Base-by-base conservation (phyloP, 2,329 filamentous ascomycete species). In the Fusarium sp. region DNA sequence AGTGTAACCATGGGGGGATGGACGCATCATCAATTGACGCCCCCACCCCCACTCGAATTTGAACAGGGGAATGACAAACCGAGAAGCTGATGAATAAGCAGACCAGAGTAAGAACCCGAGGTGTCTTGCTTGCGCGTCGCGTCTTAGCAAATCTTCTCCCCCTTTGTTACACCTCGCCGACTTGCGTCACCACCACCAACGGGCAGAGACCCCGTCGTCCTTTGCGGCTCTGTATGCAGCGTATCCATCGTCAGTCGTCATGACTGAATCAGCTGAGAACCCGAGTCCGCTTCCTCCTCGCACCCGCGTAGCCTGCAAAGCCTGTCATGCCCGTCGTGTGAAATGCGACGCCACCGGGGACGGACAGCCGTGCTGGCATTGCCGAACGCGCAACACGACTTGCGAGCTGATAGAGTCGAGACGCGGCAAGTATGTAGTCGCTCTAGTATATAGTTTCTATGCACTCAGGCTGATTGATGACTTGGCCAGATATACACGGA, bases 341-440 rank as follows among this genome's bases (percentile, higher is more conserved):
- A 75, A 72, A 50, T 76, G 74, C 35, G 74, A 76, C 27, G 74
- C 72, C 27, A 72, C 72, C 1, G 57, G 50, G 1, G 74, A 75
- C 5, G 72, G 65, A 0, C 67, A 73, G 10, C 74, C 74, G 2
- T 76, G 74, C 18, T 69, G 66, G 74, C 74, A 76, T 31, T 76
- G 74, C n/a, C 74, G 74, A 1, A 71, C 57, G 0, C 69, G 74
- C 1, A 22, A 65, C n/a, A 61, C 61, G 2, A 1, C 65, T 7
- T 76, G 74, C 14, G 69, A 76, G 31, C 40, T 76, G 3, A 75
- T 76, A 38, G 74, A 76, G 0, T 76, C 74, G 0, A 68, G 67
- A 9, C 65, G 74, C 13, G 74, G 74, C 16, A 75, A 67, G 74
- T 76, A 47, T n/a, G 66, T 22, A 22, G 7, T 1, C 1, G 2